Base-by-base conservation (phyloP, 2,329 filamentous ascomycete genomes). In the Aspergillus melleus region DNA sequence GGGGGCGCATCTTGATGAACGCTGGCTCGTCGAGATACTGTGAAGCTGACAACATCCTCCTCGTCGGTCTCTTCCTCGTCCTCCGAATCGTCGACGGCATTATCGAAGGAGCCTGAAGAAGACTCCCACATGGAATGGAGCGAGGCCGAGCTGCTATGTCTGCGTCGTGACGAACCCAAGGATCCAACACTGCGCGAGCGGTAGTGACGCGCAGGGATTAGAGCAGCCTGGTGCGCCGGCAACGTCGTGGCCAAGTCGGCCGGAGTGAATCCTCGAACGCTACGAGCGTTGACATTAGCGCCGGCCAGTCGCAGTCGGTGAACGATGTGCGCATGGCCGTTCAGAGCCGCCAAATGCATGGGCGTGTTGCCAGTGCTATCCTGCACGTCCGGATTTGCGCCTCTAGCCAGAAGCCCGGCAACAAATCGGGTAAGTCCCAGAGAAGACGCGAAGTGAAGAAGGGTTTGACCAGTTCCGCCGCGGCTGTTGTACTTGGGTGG, bases 291-390 rank as follows among this genome's bases (percentile, higher is more conserved):
- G 32, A 89, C 85, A 74, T 92, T 88, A 2, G 90, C 90, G 44
- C 90, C 90, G 46, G 86, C 84, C 24, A 90, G 81, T 65, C 93
- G 87, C 59, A 96, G 82, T 14, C 89, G 86, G 61, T 89, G 84
- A 14, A 94, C 88, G 65, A 95, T 91, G 70, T 92, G 88, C 11
- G 86, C 79, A 69, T 92, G 88, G 62, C 88, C 86, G 73, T 90
- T 88, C 70, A 96, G 84, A 26, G 90, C 88, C 20, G 92, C 91
- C 71, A 94, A 85, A 74, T 96, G 91, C 78, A 96, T 83, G 14
- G 92, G 87, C 4, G 90, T 92, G 74, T 91, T 94, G 22, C 91
- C 91, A 53, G 89, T 89, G 63, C 87, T 89, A 72, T 96, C 92
- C 57, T 87, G 84, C 42, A 87, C 80, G 68, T 94, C 88, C 1